phyloP scores from a whole-genome alignment of 2,329 filamentous ascomycete species.

The Xylariaceae sp. region DNA sequence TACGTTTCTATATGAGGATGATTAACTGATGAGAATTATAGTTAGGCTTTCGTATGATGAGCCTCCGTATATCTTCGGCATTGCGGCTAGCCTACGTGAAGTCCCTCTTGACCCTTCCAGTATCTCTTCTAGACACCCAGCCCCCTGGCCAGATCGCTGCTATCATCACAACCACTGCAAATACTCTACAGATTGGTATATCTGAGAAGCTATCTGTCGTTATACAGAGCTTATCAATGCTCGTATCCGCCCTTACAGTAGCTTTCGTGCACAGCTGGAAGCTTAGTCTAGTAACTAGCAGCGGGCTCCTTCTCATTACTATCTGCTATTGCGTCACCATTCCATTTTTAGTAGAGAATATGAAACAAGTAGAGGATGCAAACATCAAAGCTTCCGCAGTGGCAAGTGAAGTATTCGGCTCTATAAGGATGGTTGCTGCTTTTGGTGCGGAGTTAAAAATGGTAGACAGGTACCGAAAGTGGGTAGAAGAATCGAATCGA shows the following conservation, averaged over 20 bases:
- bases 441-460: conserved; percentile 65
- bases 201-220: conserved; percentile 66
- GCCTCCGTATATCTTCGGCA: conserved; percentile 64
- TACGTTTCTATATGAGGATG: background rate
- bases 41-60: conserved; percentile 66
- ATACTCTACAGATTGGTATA: conserved; percentile 67
- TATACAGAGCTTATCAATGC: conserved; percentile 59
- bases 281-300: conserved; percentile 63
- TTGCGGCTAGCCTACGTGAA: conserved; percentile 70
- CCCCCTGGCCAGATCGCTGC: conserved; percentile 64
- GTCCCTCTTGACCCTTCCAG: conserved; percentile 66
- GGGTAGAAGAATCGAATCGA: conserved; percentile 58
- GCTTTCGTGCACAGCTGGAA: conserved; percentile 64
- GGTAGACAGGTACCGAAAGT: conserved; percentile 57
- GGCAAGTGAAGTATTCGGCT: conserved; percentile 64
- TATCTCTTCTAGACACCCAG: conserved; percentile 70
- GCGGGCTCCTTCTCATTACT: conserved; percentile 61
- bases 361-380: conserved; percentile 55
- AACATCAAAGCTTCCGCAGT: conserved; percentile 64
- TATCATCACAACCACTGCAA: conserved; percentile 68
- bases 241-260: conserved; percentile 59
- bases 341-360: conserved; percentile 61
- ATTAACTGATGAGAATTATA: conserved; percentile 33
- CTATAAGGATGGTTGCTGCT: conserved; percentile 66
- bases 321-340: conserved; percentile 57